Percentiles rank a stretch among this genome's conserved stretches.
Conservation (phyloP, 2,329 filamentous ascomycete species). For the Claviceps humidiphila region DNA sequence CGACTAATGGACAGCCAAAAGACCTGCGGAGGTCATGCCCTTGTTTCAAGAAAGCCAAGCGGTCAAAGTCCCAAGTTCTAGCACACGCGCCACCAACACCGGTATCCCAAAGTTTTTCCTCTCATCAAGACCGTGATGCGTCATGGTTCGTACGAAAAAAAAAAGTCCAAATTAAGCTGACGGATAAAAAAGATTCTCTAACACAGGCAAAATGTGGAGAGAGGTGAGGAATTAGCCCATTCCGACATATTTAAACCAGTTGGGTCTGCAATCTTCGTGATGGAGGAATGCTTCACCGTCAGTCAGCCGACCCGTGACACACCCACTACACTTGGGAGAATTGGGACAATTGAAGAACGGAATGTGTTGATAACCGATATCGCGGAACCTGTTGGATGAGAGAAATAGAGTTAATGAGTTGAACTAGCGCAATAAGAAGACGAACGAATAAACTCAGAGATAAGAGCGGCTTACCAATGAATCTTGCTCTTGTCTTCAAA, state of each 20-base stretch:
- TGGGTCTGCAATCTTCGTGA: conserved; percentile 84
- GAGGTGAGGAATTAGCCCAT: conserved; percentile 43
- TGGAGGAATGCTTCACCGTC: conserved; percentile 77
- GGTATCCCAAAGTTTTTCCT: not conserved
- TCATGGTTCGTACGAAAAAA: not conserved
- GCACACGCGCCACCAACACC: conserved; percentile 6
- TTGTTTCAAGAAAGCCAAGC: not conserved
- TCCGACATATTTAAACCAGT: conserved; percentile 93
- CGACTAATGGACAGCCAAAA: not conserved
- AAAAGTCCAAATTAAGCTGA: not conserved
- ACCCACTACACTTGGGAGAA: conserved; percentile 83
- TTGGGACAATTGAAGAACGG: conserved; percentile 99
- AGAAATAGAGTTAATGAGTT: conserved; percentile 1
- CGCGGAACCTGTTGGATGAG: conserved; percentile 64
- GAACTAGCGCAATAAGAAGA: not conserved
- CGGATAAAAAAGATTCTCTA: not conserved
- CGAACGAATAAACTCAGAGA: not conserved
- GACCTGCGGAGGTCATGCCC: not conserved
- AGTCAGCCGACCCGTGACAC: conserved; percentile 74
- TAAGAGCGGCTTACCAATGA: conserved; percentile 59
- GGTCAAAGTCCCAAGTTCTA: not conserved
- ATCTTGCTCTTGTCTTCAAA: conserved; percentile 87
- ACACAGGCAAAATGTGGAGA: not conserved
- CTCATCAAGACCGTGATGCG: not conserved
- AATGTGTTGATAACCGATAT: conserved; percentile 97